Conservation (phyloP, 2,329 filamentous ascomycete species). For the Rhinocladiella similis region DNA sequence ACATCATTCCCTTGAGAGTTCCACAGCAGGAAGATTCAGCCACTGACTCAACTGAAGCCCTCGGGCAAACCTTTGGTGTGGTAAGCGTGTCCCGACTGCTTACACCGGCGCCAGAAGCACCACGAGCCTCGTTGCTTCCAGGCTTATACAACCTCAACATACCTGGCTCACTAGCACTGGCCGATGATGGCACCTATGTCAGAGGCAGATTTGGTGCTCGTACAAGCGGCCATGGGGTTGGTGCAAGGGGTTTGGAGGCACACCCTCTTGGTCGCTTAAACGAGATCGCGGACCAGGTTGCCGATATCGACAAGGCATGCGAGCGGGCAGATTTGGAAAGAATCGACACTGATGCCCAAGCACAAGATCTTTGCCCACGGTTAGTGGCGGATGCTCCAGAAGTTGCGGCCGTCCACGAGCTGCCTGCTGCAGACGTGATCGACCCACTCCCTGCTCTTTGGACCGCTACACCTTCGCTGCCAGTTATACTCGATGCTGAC, state of each 20-base stretch:
- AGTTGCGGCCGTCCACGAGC: too few species aligned
- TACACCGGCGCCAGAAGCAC: slow-evolving; percentile 1
- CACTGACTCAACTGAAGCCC: slow-evolving; percentile 24
- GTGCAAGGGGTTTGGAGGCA: slow-evolving; percentile 25
- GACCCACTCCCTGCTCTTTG: too few species aligned
- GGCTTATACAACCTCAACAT: slow-evolving; percentile 23
- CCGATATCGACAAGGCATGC: slow-evolving; percentile 22
- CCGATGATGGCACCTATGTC: slow-evolving; percentile 43
- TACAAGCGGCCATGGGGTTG: slow-evolving; percentile 43
- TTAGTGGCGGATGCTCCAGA: too few species aligned
- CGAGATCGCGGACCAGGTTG: slow-evolving; percentile 14
- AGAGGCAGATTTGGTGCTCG: slow-evolving; percentile 42
- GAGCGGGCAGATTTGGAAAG: slow-evolving; percentile 6
- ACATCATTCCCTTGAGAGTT: neutral
- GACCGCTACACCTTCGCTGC: too few species aligned
- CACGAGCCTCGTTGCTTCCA: slow-evolving; percentile 16
- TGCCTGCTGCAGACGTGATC: too few species aligned
- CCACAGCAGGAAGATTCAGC: neutral
- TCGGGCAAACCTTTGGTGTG: slow-evolving; percentile 32
- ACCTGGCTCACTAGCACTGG: slow-evolving; percentile 35
- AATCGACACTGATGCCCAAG: too few species aligned
- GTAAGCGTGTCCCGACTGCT: slow-evolving; percentile 35
- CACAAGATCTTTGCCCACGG: too few species aligned
- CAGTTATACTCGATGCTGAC: too few species aligned
- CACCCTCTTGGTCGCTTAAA: slow-evolving; percentile 20